Conservation (phyloP, 441 rosid genomes). For the Lepidium campestre region DNA sequence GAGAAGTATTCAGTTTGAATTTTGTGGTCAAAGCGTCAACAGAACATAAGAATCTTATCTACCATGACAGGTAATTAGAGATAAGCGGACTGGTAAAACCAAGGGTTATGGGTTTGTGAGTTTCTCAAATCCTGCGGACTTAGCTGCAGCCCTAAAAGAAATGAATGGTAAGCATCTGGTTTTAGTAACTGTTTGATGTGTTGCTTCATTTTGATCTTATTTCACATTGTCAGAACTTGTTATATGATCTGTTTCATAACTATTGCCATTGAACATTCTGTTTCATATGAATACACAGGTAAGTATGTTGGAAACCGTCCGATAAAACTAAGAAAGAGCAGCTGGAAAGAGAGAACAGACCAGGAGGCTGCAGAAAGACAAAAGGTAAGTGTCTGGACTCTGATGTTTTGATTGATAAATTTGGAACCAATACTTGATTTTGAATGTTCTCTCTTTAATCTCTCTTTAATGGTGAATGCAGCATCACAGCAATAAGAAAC, state of each 20-base stretch:
- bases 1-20: not conserved
- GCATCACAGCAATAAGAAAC: conserved; percentile 67
- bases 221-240: not conserved
- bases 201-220: not conserved
- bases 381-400: conserved; percentile 40
- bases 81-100: conserved; percentile 92
- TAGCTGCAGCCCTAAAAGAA: conserved; percentile 86
- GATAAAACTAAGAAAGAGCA: conserved; percentile 88
- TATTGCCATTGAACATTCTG: not conserved
- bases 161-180: conserved; percentile 65
- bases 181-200: not conserved
- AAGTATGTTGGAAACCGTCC: conserved; percentile 97
- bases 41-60: not conserved
- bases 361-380: conserved; percentile 60
- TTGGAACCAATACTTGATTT: not conserved
- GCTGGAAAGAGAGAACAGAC: conserved; percentile 92
- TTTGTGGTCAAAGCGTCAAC: not conserved
- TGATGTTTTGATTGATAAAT: not conserved
- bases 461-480: conserved; percentile 25
- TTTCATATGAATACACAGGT: conserved; percentile 38
- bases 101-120: conserved; percentile 96
- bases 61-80: conserved; percentile 70
- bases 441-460: not conserved
- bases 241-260: not conserved
- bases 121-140: conserved; percentile 75